Evolutionary conservation across 1,284 basidiomycete species (phyloP).

Genomic region (Wallemia ichthyophaga): DNA sequence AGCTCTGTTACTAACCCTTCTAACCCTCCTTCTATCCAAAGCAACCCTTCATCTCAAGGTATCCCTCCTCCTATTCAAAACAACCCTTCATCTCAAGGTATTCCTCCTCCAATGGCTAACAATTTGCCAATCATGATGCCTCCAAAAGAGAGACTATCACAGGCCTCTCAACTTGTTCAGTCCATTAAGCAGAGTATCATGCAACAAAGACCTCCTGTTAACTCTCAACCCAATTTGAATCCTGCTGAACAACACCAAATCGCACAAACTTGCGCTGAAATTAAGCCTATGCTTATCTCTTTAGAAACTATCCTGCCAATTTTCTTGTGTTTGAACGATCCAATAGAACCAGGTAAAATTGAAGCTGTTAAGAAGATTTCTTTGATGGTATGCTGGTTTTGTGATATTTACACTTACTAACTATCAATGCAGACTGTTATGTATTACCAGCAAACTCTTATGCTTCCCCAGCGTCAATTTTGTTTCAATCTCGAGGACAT

Average conservation of each 20-base stretch:
- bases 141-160: background rate
- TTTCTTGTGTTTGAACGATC: background rate
- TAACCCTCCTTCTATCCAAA: too few relatives aligned
- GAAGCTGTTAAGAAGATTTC: conserved; percentile 1
- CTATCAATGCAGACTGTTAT: background rate
- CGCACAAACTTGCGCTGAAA: background rate
- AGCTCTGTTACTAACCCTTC: too few relatives aligned
- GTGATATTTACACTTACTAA: background rate
- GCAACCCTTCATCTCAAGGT: too few relatives aligned
- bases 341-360: background rate
- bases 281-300: background rate
- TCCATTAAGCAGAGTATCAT: background rate
- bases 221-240: conserved; percentile 1
- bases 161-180: background rate
- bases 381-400: background rate
- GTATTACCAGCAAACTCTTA: background rate
- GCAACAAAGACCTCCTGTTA: background rate
- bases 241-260: background rate
- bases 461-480: background rate
- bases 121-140: background rate
- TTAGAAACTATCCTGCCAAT: background rate
- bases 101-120: background rate
- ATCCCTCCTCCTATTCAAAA: too few relatives aligned
- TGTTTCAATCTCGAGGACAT: background rate
- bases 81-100: background rate